Base-by-base conservation (phyloP, 345 rosid species). In the Gossypium anomalum region DNA sequence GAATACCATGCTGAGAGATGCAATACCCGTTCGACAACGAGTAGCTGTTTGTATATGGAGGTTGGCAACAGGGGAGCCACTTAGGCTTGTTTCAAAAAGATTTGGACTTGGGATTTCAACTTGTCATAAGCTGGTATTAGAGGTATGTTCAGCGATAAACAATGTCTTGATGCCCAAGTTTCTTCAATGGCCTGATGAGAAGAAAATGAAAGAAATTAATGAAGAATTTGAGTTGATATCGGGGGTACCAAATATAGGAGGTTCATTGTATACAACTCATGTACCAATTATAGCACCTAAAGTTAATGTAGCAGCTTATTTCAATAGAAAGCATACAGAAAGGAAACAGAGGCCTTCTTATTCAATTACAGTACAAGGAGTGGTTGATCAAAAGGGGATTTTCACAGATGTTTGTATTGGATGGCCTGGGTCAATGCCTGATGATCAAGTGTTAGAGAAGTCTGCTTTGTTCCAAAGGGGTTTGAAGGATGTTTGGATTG, bases 1-100 rank as follows among this genome's bases (percentile, higher is more conserved):
- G 87, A 93, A 93, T 85, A 93, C 87, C 1, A 81, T 83, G 77
- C 75, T 84, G 41, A 84, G 97, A 25, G 83, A 80, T 38, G 97
- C 91, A 0, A 87, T 89, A 44, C 91, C 93, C 2, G 93, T 87
- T n/a, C 78, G 83, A 72, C 93, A 89, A 70, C 81, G 91, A 43
- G 93, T 89, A 14, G 93, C 93, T 14, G 93, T 87, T 13, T 89
- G 93, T 23, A 81, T 89, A 15, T 89, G 93, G 93, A 78, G 93
- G 80, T 66, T 89, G 72, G 91, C 87, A 27, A 85, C 82, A 0
- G 87, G 88, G 10, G 90, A 87, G 77, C 88, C 90, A 0, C 77
- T 87, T 5, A 65, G 90, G 83, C 82, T 82, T 23, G 87, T 86
- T 1, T 86, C 87, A 2, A 86, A 84, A 43, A 73, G 89, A 23